Evolutionary conservation across 2,329 filamentous ascomycete genomes (phyloP).

Genomic region (Arthrobotrys conoides): DNA sequence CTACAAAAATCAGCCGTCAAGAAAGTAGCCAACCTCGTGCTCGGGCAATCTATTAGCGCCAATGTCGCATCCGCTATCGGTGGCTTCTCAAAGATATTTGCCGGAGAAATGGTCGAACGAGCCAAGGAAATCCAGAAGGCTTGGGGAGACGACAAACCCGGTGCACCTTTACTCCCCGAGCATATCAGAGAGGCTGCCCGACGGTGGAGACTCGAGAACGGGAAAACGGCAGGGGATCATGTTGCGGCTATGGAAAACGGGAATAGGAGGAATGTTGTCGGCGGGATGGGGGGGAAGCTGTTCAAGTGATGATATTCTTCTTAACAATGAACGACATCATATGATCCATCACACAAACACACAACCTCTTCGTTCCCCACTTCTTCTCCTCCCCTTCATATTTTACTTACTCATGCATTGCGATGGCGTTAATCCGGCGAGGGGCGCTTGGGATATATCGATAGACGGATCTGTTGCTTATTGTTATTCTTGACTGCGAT

Average conservation of each 20-base stretch:
- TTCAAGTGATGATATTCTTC: conserved; percentile 34
- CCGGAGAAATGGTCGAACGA: conserved; percentile 76
- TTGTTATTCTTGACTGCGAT: not conserved
- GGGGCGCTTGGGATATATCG: conserved; percentile 7
- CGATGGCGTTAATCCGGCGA: conserved; percentile 38
- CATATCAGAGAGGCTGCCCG: conserved; percentile 64
- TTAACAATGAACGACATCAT: not conserved
- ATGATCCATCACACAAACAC: not conserved
- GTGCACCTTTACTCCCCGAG: conserved; percentile 63
- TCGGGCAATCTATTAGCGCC: conserved; percentile 77
- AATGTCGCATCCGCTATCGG: conserved; percentile 76
- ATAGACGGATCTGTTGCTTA: conserved; percentile 15
- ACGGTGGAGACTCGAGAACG: conserved; percentile 63
- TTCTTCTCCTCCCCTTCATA: not conserved
- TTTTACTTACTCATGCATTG: conserved; percentile 31
- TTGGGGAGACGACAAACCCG: conserved; percentile 66
- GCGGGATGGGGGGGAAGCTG: conserved; percentile 55
- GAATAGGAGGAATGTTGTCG: conserved; percentile 53
- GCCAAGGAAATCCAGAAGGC: conserved; percentile 75
- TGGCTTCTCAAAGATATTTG: conserved; percentile 77
- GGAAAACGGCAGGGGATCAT: conserved; percentile 62
- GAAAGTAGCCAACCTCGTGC: conserved; percentile 76
- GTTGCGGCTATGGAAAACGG: conserved; percentile 60
- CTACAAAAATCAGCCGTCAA: conserved; percentile 71
- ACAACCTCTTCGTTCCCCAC: no score